Percentiles rank a stretch among this genome's conserved stretches.
These are phyloP conservation scores for Fusarium globosum DNA, from an alignment of 2,329 filamentous ascomycete species.

Conservation along the genomic window DNA sequence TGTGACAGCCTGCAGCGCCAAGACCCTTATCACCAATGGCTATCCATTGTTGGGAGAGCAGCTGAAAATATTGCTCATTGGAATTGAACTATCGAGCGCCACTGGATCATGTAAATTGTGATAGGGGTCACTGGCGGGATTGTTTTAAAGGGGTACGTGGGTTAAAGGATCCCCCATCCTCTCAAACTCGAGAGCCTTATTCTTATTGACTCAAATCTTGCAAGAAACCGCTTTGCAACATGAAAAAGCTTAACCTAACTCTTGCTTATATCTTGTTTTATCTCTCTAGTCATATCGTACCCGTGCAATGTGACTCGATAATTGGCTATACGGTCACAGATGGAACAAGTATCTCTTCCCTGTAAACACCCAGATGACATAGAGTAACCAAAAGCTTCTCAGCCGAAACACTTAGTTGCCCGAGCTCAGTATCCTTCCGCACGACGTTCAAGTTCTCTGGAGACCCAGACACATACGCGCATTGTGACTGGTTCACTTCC, in stretches of 20 bases:
- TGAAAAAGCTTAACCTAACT: rapidly evolving
- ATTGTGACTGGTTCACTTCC: background rate
- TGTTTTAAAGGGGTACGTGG: background rate
- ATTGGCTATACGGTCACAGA: background rate
- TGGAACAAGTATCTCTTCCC: background rate
- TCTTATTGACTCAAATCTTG: background rate
- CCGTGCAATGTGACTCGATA: background rate
- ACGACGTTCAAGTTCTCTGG: background rate
- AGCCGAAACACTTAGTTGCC: background rate
- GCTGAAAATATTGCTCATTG: background rate
- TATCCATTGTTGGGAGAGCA: no score
- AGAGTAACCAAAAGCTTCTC: rapidly evolving
- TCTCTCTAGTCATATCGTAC: rapidly evolving
- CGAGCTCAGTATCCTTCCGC: background rate
- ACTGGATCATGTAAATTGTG: background rate
- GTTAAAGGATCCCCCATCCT: background rate
- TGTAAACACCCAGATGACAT: no score
- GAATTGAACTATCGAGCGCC: background rate
- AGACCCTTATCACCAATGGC: background rate
- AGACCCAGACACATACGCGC: background rate
- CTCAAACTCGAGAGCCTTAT: background rate
- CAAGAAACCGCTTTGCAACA: background rate
- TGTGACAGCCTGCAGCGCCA: background rate
- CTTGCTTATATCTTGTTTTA: rapidly evolving
- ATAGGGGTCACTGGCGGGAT: background rate